Base-by-base conservation (phyloP, 2,329 filamentous ascomycete species). In the Hirsutella rhossiliensis region DNA sequence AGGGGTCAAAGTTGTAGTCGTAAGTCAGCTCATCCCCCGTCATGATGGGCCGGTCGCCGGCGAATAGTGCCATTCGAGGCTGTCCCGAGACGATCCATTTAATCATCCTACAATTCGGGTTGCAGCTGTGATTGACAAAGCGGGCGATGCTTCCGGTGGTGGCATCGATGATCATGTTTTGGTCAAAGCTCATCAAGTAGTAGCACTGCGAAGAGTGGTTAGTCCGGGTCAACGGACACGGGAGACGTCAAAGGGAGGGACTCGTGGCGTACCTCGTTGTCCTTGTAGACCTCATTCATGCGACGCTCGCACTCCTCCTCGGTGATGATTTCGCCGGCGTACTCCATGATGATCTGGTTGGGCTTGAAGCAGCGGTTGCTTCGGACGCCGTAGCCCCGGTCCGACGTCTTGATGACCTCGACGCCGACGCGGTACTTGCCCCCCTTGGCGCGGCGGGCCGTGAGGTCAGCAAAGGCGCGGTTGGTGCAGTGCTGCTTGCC, bases 121-220 rank as follows among this genome's bases (percentile, higher is more conserved):
- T 83, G 65, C 92, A 98, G 17, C 88, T 95, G 62, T 98, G 92
- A 60, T 98, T 98, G 61, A 98, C 89, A 62, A 98, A 98, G 45
- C 92, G 84, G 56, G 92, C 90, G 63, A 97, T 94, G 52, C 87
- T 94, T 55, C 92, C 92, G 45, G 87, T 87, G 27, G 89, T 96
- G 30, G 90, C 92, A 67, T 98, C 92, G 51, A 98, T 94, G 56
- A 97, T 94, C 80, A 97, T 92, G 63, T 94, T 92, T 62, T 96
- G 88, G 59, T 97, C 89, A 60, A 97, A 96, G 45, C 87, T 88
- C 92, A 98, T 98, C 41, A 98, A 72, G 62, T 98, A 98, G 64
- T 95, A 97, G 64, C 88, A 95, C 86, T 95, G 53, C 4, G 18
- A 18, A 19, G 15, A 18, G 34, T 17, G 15, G n/a, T 32, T 32